A percentile compares a stretch with the other conserved stretches of the same genome.
Conservation (phyloP, 2,329 filamentous ascomycete genomes). For the Neonectria faginata region DNA sequence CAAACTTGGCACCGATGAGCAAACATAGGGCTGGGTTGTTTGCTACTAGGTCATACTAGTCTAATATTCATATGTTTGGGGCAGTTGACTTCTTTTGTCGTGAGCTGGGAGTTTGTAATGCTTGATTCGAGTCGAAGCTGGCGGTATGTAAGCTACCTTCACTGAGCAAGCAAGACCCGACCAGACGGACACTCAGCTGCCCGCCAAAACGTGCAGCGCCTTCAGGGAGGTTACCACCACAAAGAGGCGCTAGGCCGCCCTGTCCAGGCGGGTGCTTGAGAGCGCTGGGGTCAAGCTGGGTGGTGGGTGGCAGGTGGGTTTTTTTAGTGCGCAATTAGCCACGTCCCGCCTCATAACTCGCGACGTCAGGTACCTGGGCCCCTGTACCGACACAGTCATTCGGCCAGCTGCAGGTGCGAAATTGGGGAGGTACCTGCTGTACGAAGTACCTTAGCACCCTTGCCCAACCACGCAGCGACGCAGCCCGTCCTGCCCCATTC, state of each 20-base stretch:
- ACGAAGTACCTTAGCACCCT: slow-evolving; percentile 31
- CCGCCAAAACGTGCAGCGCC: too few relatives aligned
- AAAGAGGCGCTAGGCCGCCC: background rate
- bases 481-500: slow-evolving; percentile 23
- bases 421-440: slow-evolving; percentile 33
- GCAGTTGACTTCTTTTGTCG: background rate
- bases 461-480: slow-evolving; percentile 28
- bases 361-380: slow-evolving; percentile 8
- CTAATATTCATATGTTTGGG: too few relatives aligned
- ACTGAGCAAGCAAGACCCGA: too few relatives aligned
- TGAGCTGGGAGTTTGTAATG: background rate
- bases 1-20: background rate
- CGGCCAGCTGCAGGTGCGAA: slow-evolving; percentile 30
- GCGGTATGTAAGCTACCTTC: too few relatives aligned
- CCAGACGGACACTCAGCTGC: background rate
- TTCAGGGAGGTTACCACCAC: background rate
- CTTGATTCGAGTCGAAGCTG: background rate
- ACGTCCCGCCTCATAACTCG: slow-evolving; percentile 4
- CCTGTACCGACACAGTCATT: slow-evolving; percentile 38
- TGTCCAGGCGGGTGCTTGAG: background rate
- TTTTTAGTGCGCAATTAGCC: background rate
- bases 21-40: background rate
- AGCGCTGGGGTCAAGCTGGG: background rate
- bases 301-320: background rate
- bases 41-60: background rate